A percentile compares a stretch with the other conserved stretches of the same genome.
Evolutionary conservation across 495 filamentous ascomycete genomes (phyloP).

Genomic region (Trichoderma reesei): DNA sequence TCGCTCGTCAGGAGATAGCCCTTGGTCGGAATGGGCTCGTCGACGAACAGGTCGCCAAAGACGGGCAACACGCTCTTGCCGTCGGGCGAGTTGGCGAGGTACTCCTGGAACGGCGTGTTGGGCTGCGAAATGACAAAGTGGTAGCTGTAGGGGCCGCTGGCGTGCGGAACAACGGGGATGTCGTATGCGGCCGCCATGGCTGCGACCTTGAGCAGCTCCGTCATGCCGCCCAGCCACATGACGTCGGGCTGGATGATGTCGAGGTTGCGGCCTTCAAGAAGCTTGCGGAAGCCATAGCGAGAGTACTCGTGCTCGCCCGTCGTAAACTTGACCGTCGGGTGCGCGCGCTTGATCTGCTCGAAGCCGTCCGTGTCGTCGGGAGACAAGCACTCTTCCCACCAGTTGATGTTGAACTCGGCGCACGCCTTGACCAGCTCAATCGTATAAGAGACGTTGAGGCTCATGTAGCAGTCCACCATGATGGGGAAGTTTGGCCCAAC

Average conservation of each 20-base stretch:
- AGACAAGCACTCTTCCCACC: conserved; percentile 90
- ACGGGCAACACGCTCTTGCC: conserved; percentile 81
- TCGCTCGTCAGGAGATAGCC: conserved; percentile 69
- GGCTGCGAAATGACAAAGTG: conserved; percentile 87
- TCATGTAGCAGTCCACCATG: conserved; percentile 97
- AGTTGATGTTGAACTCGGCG: conserved; percentile 76
- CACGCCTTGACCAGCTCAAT: conserved; percentile 80
- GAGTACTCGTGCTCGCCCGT: conserved; percentile 94
- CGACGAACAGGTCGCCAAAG: conserved; percentile 81
- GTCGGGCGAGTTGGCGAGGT: conserved; percentile 83
- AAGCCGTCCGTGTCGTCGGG: conserved; percentile 89
- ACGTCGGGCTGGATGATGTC: conserved; percentile 93
- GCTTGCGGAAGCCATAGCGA: conserved; percentile 84
- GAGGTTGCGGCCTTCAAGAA: conserved; percentile 82
- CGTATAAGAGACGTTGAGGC: conserved; percentile 80
- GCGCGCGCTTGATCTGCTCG: conserved; percentile 75
- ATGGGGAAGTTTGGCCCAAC: conserved; percentile 86
- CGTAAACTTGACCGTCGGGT: conserved; percentile 86
- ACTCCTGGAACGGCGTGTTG: conserved; percentile 90
- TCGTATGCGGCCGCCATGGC: conserved; percentile 87
- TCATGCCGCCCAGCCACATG: conserved; percentile 93
- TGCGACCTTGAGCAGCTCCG: conserved; percentile 80
- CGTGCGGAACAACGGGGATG: conserved; percentile 88
- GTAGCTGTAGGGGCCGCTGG: conserved; percentile 86
- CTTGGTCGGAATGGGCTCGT: conserved; percentile 79